A percentile compares a stretch with the other conserved stretches of the same genome.
Conservation (phyloP, 2,329 filamentous ascomycete species). For the Colletotrichum endophyticum region DNA sequence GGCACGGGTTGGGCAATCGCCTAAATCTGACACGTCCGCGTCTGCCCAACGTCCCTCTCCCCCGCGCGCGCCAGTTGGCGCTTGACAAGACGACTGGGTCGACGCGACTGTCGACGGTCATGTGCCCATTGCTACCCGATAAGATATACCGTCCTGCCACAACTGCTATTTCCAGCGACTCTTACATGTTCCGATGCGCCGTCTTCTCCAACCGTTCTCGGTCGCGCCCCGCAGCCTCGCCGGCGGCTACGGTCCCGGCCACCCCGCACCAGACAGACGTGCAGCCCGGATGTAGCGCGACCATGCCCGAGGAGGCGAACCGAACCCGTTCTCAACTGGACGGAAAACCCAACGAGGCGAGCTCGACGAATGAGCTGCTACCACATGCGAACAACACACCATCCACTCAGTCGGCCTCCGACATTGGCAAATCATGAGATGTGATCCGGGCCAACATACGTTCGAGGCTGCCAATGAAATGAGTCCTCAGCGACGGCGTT, state of each 20-base stretch:
- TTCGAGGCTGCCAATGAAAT: neutral
- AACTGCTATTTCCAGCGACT: neutral
- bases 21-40: neutral
- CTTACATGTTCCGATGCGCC: neutral
- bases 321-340: neutral
- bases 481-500: neutral
- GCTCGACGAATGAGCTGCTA: neutral
- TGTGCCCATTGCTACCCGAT: neutral
- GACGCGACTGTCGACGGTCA: neutral
- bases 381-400: conserved; percentile 2
- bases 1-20: neutral
- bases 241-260: neutral
- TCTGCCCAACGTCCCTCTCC: neutral
- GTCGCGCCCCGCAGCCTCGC: neutral
- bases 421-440: neutral
- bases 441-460: neutral
- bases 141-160: neutral
- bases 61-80: neutral
- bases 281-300: neutral
- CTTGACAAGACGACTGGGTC: neutral
- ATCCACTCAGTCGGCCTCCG: neutral
- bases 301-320: neutral
- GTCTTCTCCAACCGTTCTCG: neutral
- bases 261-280: conserved; percentile 1
- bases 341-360: conserved; percentile 2